Evolutionary conservation across 352 stramenopile genomes (phyloP).

Genomic region (Phytophthora tentaculata): DNA sequence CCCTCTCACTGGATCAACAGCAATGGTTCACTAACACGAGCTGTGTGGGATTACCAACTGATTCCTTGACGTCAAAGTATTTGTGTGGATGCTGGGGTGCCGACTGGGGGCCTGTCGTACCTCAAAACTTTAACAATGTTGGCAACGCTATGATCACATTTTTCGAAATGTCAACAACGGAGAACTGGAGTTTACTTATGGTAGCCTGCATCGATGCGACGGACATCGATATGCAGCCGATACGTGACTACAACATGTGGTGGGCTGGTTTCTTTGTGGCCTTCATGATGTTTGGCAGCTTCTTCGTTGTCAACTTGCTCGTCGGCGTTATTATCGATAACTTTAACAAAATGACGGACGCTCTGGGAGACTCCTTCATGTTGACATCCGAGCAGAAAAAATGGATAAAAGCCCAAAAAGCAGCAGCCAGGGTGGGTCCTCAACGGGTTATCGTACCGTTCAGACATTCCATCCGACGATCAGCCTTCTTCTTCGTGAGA

Average conservation of each 20-base stretch:
- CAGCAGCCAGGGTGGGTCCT: constrained; percentile 61
- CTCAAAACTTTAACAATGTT: constrained; percentile 89
- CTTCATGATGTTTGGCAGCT: constrained; percentile 93
- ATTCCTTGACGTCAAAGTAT: constrained; percentile 71
- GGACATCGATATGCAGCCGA: constrained; percentile 92
- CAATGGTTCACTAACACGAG: constrained; percentile 50
- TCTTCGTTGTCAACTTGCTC: constrained; percentile 95
- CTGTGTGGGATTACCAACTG: constrained; percentile 16
- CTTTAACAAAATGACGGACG: constrained; percentile 90
- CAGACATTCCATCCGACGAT: constrained; percentile 48
- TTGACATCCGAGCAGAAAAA: constrained; percentile 90
- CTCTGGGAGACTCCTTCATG: constrained; percentile 65
- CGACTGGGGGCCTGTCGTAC: constrained; percentile 51
- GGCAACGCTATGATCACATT: constrained; percentile 76
- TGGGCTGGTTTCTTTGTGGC: constrained; percentile 87
- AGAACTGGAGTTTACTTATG: constrained; percentile 93
- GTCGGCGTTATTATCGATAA: constrained; percentile 95
- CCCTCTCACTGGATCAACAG: constrained; percentile 43
- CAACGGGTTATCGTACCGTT: constrained; percentile 59
- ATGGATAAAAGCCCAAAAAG: constrained; percentile 82
- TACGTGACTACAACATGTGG: constrained; percentile 74
- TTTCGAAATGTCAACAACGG: constrained; percentile 94
- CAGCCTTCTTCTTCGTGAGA: constrained; percentile 73
- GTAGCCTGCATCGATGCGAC: constrained; percentile 85
- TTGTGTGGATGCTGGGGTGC: constrained; percentile 67